Base-by-base conservation (phyloP, 768 basidiomycete species). In the Phanerochaete sordida region DNA sequence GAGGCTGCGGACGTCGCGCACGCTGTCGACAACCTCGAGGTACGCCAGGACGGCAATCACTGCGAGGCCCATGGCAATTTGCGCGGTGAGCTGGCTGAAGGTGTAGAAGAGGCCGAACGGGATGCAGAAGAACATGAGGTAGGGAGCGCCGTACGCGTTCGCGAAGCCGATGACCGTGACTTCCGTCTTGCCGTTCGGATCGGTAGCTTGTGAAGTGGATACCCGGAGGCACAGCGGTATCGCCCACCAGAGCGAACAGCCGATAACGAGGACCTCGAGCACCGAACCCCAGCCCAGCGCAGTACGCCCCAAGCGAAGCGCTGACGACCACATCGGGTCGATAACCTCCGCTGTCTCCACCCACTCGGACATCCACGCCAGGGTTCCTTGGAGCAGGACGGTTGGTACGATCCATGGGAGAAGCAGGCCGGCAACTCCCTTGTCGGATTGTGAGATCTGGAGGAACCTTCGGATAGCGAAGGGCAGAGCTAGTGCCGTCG, bases 81-180 rank as follows among this genome's bases (percentile, higher is more conserved):
- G 96, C 0, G 90, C 95, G 0, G 90, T 87, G 2, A 93, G 81
- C 65, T 94, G 93, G 11, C 82, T 85, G 21, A 85, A 79, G 28
- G 83, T 73, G 72, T 85, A 91, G 11, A 90, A 76, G 13, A 88
- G 56, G 3, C 78, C 77, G 43, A 96, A 81, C 49, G 79, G 73
- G 24, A 90, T 79, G 7, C 82, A 77, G 83, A 90, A 89, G 68
- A 97, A 91, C 37, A 96, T 75, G 57, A 95, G 76, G 72, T 94
- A 97, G 1, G 92, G 85, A 16, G 94, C 86, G 16, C 94, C 96
- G 66, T 86, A 95, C 0, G 91, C 86, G 70, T 98, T 97, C 0
- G 92, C 91, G 67, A 87, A 96, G 0, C 95, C 95, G 0, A 93
- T 73, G 1, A 98, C 82, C 21, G 77, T 79, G 44, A 85, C 79